Conservation (phyloP, 2,329 filamentous ascomycete species). For the Alternaria burnsii region DNA sequence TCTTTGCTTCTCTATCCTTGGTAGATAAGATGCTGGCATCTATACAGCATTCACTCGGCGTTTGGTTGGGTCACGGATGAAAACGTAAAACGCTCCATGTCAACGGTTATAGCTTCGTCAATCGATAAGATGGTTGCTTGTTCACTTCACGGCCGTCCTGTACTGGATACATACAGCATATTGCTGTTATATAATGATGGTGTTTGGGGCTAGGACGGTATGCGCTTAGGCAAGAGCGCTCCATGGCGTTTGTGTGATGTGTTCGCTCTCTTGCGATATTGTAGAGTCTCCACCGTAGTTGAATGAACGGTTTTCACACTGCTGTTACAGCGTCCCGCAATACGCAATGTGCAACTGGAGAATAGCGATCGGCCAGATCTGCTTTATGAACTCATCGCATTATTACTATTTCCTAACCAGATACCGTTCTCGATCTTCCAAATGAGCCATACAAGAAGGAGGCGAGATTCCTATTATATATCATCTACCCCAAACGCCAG, state of each 20-base stretch:
- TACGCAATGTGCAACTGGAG: background rate
- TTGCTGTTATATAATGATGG: conserved; percentile 22
- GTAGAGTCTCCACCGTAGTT: background rate
- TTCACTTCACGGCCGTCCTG: conserved; percentile 1
- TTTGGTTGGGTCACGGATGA: conserved; percentile 19
- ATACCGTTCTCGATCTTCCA: background rate
- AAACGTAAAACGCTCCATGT: conserved; percentile 5
- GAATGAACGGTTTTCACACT: conserved; percentile 4
- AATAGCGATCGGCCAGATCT: background rate
- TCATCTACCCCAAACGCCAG: background rate
- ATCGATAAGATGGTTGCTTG: conserved; percentile 1
- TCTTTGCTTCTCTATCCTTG: background rate
- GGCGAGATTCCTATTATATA: background rate
- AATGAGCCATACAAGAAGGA: background rate
- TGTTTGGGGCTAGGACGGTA: conserved; percentile 13
- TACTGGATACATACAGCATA: background rate
- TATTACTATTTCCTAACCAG: background rate
- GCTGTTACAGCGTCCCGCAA: background rate
- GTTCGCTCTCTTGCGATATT: conserved; percentile 5
- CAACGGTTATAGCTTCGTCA: background rate
- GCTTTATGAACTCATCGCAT: background rate
- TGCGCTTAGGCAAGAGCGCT: conserved; percentile 16
- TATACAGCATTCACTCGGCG: conserved; percentile 28
- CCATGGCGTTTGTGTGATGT: conserved; percentile 17
- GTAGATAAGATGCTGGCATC: conserved; percentile 22